Evolutionary conservation across 768 basidiomycete species (phyloP).

Genomic region (Lactifluus subvellereus): DNA sequence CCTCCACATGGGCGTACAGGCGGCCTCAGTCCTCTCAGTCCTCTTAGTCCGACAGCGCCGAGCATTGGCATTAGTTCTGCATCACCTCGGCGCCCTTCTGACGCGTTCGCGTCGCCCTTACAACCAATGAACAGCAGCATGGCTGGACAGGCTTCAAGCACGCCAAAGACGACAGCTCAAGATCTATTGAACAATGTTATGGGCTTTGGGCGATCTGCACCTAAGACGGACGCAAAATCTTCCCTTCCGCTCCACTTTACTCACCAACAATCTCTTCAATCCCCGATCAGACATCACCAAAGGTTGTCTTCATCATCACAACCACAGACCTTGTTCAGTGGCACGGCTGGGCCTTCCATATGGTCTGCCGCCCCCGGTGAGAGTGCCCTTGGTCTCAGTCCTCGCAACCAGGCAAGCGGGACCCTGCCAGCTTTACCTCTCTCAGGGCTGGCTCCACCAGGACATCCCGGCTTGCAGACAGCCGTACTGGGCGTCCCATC

Average conservation of each 20-base stretch:
- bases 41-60: constrained; percentile 13
- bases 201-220: constrained; percentile 30
- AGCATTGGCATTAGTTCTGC: constrained; percentile 21
- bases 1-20: constrained; percentile 6
- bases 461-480: constrained; percentile 4
- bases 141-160: constrained; percentile 16
- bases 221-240: constrained; percentile 20
- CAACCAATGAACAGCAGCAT: constrained; percentile 16
- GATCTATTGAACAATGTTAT: constrained; percentile 59
- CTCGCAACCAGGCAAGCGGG: constrained; percentile 12
- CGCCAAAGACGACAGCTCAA: constrained; percentile 50
- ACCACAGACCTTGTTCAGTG: constrained; percentile 47
- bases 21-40: constrained; percentile 16
- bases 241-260: constrained; percentile 13
- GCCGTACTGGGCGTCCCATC: not conserved
- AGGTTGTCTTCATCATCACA: constrained; percentile 32
- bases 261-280: constrained; percentile 13
- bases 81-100: constrained; percentile 30
- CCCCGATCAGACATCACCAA: constrained; percentile 21
- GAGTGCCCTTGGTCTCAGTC: constrained; percentile 21
- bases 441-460: constrained; percentile 1
- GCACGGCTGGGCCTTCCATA: constrained; percentile 45
- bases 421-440: constrained; percentile 8
- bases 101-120: constrained; percentile 23
- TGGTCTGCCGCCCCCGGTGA: constrained; percentile 61